Evolutionary conservation across 305 asterid genomes (phyloP).

Genomic region (Fraxinus angustifolia): DNA sequence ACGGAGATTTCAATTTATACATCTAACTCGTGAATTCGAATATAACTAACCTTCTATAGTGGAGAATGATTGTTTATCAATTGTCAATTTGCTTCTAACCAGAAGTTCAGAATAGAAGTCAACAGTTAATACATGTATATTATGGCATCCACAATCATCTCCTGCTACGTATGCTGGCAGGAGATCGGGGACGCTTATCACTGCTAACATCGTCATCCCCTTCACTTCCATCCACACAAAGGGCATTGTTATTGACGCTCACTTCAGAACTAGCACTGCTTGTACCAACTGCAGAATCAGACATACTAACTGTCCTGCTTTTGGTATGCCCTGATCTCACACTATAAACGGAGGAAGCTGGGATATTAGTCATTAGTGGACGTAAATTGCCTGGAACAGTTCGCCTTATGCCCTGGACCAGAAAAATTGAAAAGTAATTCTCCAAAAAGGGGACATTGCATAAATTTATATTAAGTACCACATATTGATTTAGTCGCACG

Average conservation of each 20-base stretch:
- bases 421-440: not conserved
- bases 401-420: conserved; percentile 78
- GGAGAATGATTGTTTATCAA: conserved; percentile 11
- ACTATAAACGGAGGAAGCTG: conserved; percentile 89
- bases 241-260: conserved; percentile 72
- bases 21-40: conserved; percentile 30
- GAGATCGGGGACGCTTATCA: conserved; percentile 61
- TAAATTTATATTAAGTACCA: not conserved
- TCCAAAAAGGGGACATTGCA: not conserved
- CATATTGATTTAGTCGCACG: not conserved
- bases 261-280: conserved; percentile 97
- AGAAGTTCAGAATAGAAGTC: conserved; percentile 20
- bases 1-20: conserved; percentile 34
- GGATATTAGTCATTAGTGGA: conserved; percentile 80
- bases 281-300: conserved; percentile 86
- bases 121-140: conserved; percentile 10
- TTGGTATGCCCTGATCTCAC: conserved; percentile 79
- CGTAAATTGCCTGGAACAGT: conserved; percentile 76
- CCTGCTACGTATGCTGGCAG: conserved; percentile 68
- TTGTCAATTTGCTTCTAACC: conserved; percentile 26
- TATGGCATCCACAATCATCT: conserved; percentile 31
- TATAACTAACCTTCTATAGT: conserved; percentile 36
- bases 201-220: conserved; percentile 71
- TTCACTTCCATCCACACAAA: conserved; percentile 59
- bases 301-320: conserved; percentile 60